Evolutionary conservation across 331 rosid genomes (phyloP).

Genomic region (Saraca asoca): DNA sequence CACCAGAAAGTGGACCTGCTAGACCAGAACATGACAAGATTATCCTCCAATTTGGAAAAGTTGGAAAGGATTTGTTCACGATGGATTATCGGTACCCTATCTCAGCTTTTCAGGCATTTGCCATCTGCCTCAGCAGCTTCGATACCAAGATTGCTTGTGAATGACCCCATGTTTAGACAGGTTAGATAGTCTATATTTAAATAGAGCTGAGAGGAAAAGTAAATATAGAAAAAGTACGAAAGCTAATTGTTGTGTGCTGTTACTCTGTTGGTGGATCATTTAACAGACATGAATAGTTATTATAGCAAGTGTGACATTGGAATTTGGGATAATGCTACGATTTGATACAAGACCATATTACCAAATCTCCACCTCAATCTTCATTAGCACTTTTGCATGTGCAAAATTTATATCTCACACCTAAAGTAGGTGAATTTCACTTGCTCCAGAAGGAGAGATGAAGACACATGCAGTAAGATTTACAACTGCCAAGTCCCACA

Average conservation of each 20-base stretch:
- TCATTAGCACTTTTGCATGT: neutral
- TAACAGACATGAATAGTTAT: neutral
- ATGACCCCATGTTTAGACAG: constrained; percentile 52
- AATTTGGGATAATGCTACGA: neutral
- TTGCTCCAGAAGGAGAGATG: no score
- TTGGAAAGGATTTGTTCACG: constrained; percentile 86
- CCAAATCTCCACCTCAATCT: neutral
- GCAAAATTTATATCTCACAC: no score
- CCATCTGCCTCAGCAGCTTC: constrained; percentile 98
- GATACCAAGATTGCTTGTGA: constrained; percentile 97
- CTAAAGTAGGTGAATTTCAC: no score
- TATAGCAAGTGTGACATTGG: neutral
- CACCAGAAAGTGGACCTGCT: constrained; percentile 77
- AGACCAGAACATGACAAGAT: constrained; percentile 88
- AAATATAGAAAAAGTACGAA: constrained; percentile 18
- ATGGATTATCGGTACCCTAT: constrained; percentile 96
- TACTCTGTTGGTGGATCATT: neutral
- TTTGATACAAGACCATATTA: neutral
- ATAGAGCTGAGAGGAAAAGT: neutral
- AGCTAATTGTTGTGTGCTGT: neutral
- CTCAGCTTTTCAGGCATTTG: constrained; percentile 96
- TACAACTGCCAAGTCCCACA: no score
- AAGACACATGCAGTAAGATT: no score
- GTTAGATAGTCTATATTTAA: constrained; percentile 34
- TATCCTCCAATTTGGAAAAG: constrained; percentile 91